Evolutionary conservation across 768 basidiomycete genomes (phyloP), one percentile per base, ranked within the genome.

Genomic region (Naematelia encephala): DNA sequence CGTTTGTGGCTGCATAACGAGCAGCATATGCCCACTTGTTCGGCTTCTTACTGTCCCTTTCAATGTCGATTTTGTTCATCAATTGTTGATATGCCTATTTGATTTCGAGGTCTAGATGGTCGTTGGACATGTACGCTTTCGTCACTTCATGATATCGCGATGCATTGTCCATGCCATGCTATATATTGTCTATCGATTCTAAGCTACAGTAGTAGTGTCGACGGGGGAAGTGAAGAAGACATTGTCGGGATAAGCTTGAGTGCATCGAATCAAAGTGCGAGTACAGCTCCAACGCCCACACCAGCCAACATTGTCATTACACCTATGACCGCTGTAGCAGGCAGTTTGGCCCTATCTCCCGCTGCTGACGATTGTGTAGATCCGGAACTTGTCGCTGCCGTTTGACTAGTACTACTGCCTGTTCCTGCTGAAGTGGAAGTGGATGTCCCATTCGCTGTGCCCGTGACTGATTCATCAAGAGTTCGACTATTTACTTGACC

Each of bases 401-500:
- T 43, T 44, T n/a, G n/a, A n/a, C n/a, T n/a, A n/a, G n/a, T n/a
- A n/a, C n/a, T n/a, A n/a, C n/a, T n/a, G n/a, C n/a, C n/a, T n/a
- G n/a, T n/a, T n/a, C n/a, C n/a, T n/a, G n/a, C n/a, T n/a, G n/a
- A n/a, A n/a, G n/a, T n/a, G n/a, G n/a, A n/a, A n/a, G n/a, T n/a
- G n/a, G n/a, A n/a, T n/a, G n/a, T n/a, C n/a, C n/a, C n/a, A n/a
- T n/a, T n/a, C n/a, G n/a, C n/a, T n/a, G n/a, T n/a, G n/a, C n/a
- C n/a, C n/a, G n/a, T n/a, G n/a, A n/a, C n/a, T n/a, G n/a, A n/a
- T n/a, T n/a, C n/a, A 3, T 21, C 28, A 4, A 21, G 23, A 29
- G 34, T 14, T 22, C 21, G 34, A 43, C 57, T 43, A 43, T 67
- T 64, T n/a, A 67, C 45, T 11, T 48, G 45, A 1, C 60, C 62